These are phyloP conservation scores for Akanthomyces uredinophilus DNA, from an alignment of 2,329 filamentous ascomycete species.

Conservation along the genomic window DNA sequence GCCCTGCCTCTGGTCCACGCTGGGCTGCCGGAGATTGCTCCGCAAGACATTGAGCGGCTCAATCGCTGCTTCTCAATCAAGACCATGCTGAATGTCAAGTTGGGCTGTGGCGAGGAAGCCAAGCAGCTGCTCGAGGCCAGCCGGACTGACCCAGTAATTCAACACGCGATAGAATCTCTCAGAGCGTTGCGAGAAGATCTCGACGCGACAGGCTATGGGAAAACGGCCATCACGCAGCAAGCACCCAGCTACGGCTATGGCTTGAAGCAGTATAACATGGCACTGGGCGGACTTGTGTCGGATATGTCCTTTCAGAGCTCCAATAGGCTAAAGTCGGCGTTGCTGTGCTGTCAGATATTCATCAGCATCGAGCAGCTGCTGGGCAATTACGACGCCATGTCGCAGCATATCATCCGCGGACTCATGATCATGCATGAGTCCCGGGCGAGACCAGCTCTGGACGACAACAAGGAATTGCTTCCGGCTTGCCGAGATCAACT, in stretches of 20 bases:
- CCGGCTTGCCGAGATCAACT: constrained; percentile 29
- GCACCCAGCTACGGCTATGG: constrained; percentile 31
- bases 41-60: constrained; percentile 30
- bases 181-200: constrained; percentile 35
- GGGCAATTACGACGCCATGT: constrained; percentile 36
- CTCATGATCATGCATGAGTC: constrained; percentile 40
- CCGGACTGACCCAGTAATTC: constrained; percentile 30
- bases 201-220: constrained; percentile 27
- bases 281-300: constrained; percentile 35
- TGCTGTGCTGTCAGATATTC: constrained; percentile 43
- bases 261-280: constrained; percentile 38
- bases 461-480: constrained; percentile 22
- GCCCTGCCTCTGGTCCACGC: constrained; percentile 19
- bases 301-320: constrained; percentile 30
- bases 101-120: constrained; percentile 36
- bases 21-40: constrained; percentile 16
- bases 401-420: constrained; percentile 37
- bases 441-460: constrained; percentile 31
- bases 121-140: constrained; percentile 34
- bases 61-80: constrained; percentile 38
- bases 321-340: constrained; percentile 31
- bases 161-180: constrained; percentile 36
- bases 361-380: constrained; percentile 43
- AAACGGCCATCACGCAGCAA: constrained; percentile 24
- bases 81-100: constrained; percentile 34